Base-by-base conservation (phyloP, 73 alveolate species). In the Durusdinium trenchii region DNA sequence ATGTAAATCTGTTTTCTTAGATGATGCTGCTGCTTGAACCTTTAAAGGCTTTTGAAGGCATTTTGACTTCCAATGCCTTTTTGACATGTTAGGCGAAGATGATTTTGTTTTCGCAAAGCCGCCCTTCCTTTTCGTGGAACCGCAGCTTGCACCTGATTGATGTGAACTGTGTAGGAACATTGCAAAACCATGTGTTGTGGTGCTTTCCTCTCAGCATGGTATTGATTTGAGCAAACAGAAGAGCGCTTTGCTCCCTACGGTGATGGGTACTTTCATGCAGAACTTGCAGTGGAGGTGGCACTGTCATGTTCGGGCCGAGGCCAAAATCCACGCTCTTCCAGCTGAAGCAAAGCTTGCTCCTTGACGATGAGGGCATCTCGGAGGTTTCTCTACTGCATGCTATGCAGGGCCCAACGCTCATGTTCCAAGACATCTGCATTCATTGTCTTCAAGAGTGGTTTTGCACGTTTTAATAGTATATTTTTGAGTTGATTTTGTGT, bases 261-360 rank as follows among this genome's bases (percentile, higher is more conserved):
- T 62, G 32, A 5, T 4, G 20, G 18, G 46, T 30, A 32, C n/a
- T 18, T 64, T 9, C n/a, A 32, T 64, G 79, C 79, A 26, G 45
- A 42, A 54, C n/a, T 36, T 38, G 86, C 57, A n/a, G 86, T 14
- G 86, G 36, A 6, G 51, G 57, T 0, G 23, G 69, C 23, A 12
- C 23, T 57, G 23, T 23, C 18, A 32, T 60, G n/a, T 60, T 60
- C 30, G 1, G 73, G 73, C 18, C 73, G 42, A 90, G 96, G 96
- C 96, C 61, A 32, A 75, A 52, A 14, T 73, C 96, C 20, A 69
- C 28, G 86, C 86, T 90, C 50, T 90, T 90, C 54, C 96, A 90
- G 51, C 96, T 90, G 54, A 90, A 90, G 86, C 96, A 90, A 52
- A 90, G 96, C 86, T 52, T 90, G 73, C 73, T 90, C 52, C 86